phyloP scores from a whole-genome alignment of 352 stramenopile species.

The Stramenopiles sp. region DNA sequence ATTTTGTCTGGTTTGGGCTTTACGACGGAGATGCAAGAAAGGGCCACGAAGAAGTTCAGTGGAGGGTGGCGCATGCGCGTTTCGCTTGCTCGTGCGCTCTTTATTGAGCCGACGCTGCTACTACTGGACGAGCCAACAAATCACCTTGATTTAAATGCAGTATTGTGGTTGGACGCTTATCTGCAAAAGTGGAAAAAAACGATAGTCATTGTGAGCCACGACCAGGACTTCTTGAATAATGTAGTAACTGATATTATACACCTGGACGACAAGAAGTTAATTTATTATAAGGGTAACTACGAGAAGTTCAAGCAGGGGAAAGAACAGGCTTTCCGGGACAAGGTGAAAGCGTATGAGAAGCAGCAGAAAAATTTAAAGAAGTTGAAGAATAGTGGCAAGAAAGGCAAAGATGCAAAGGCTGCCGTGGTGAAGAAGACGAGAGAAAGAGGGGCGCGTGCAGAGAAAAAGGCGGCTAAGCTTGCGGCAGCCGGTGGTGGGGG shows the following conservation, averaged over 20 bases:
- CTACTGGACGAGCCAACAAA: slow-evolving; percentile 86
- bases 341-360: slow-evolving; percentile 72
- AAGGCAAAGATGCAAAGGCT: slow-evolving; percentile 27
- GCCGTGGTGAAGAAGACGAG: slow-evolving; percentile 21
- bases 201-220: slow-evolving; percentile 88
- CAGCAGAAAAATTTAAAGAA: slow-evolving; percentile 29
- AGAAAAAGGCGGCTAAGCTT: slow-evolving; percentile 3
- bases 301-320: slow-evolving; percentile 81
- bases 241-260: slow-evolving; percentile 96
- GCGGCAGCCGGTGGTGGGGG: slow-evolving; percentile 23
- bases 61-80: slow-evolving; percentile 91
- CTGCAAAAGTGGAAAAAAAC: slow-evolving; percentile 89
- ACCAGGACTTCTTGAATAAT: slow-evolving; percentile 94
- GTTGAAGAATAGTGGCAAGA: slow-evolving; percentile 28
- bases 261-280: slow-evolving; percentile 72
- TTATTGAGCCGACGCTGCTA: slow-evolving; percentile 82
- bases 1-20: slow-evolving; percentile 90
- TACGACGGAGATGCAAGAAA: slow-evolving; percentile 75
- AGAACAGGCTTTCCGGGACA: slow-evolving; percentile 15
- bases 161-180: slow-evolving; percentile 96
- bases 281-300: slow-evolving; percentile 96
- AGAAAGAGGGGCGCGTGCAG: neutral
- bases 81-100: slow-evolving; percentile 79
- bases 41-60: slow-evolving; percentile 74
- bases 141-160: slow-evolving; percentile 88